A percentile compares a stretch with the other conserved stretches of the same genome.
Conservation (phyloP, 1,284 basidiomycete species). For the Crepidotus sp. region DNA sequence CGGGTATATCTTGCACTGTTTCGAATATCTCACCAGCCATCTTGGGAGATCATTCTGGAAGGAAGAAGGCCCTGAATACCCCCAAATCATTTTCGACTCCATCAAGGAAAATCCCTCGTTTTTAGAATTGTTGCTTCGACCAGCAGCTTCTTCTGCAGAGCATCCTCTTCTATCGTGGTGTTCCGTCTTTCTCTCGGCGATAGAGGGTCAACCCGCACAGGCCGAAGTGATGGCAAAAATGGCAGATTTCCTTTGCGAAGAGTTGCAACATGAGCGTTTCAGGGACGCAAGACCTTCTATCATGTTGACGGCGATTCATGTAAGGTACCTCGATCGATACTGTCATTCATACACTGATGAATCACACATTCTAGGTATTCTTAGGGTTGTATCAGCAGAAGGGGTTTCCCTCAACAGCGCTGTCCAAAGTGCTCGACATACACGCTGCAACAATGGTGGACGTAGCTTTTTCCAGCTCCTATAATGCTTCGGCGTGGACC, state of each 20-base stretch:
- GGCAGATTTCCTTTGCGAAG: slow-evolving; percentile 64
- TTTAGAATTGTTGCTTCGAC: slow-evolving; percentile 36
- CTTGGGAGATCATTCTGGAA: slow-evolving; percentile 54
- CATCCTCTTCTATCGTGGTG: slow-evolving; percentile 46
- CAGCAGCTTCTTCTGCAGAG: slow-evolving; percentile 26
- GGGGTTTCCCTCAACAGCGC: slow-evolving; percentile 22
- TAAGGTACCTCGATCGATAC: slow-evolving; percentile 23
- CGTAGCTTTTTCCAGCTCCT: slow-evolving; percentile 47
- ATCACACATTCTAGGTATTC: slow-evolving; percentile 22
- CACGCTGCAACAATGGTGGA: slow-evolving; percentile 50
- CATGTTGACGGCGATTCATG: slow-evolving; percentile 52
- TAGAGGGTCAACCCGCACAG: slow-evolving; percentile 45
- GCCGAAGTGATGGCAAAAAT: slow-evolving; percentile 62
- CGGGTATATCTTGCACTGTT: slow-evolving; percentile 50
- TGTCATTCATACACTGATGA: not conserved
- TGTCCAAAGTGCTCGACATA: slow-evolving; percentile 43
- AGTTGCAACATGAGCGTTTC: slow-evolving; percentile 70
- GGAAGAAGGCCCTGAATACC: slow-evolving; percentile 57
- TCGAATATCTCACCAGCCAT: slow-evolving; percentile 45
- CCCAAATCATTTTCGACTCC: slow-evolving; percentile 71
- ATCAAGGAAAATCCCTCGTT: slow-evolving; percentile 72
- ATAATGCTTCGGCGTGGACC: slow-evolving; percentile 42
- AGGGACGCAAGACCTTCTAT: slow-evolving; percentile 46
- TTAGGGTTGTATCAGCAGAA: slow-evolving; percentile 28
- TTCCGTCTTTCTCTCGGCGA: slow-evolving; percentile 45